These are phyloP conservation scores for Dictyophora rubrovolvata DNA, from an alignment of 768 basidiomycete genomes.

Conservation along the genomic window DNA sequence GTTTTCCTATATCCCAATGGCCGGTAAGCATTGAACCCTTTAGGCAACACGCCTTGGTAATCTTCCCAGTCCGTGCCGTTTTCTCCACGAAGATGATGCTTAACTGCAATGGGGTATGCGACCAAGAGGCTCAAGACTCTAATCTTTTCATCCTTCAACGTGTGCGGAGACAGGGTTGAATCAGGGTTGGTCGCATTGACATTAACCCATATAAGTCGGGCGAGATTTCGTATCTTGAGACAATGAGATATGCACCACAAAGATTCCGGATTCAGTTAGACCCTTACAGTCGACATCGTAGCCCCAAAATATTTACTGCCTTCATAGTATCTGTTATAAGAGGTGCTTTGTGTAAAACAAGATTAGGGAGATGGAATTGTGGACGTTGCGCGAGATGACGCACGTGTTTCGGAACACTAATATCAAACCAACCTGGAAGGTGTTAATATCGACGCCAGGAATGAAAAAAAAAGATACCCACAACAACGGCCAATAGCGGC, in stretches of 20 bases:
- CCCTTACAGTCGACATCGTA: constrained; percentile 49
- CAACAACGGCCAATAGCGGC: constrained; percentile 83
- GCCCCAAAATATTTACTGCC: constrained; percentile 77
- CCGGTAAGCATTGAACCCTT: constrained; percentile 40
- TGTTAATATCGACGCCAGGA: background rate
- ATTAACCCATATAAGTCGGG: constrained; percentile 73
- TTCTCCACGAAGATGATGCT: constrained; percentile 79
- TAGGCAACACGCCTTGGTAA: constrained; percentile 55
- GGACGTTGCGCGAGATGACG: constrained; percentile 38
- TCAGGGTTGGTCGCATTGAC: constrained; percentile 47
- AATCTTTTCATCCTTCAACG: constrained; percentile 53
- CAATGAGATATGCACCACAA: constrained; percentile 1
- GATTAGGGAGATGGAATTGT: constrained; percentile 17
- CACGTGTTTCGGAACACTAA: constrained; percentile 64
- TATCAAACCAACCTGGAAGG: constrained; percentile 67
- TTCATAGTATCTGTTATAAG: constrained; percentile 83
- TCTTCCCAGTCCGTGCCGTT: constrained; percentile 66
- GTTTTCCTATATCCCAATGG: background rate
- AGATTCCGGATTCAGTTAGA: background rate
- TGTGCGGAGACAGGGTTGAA: constrained; percentile 22
- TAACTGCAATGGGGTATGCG: constrained; percentile 61
- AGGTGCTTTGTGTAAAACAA: constrained; percentile 41
- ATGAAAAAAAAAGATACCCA: constrained; percentile 28
- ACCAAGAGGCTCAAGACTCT: constrained; percentile 59
- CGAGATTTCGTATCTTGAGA: constrained; percentile 53